Base-by-base conservation (phyloP, 176 grass and related monocot genomes). In the Raddia distichophylla region DNA sequence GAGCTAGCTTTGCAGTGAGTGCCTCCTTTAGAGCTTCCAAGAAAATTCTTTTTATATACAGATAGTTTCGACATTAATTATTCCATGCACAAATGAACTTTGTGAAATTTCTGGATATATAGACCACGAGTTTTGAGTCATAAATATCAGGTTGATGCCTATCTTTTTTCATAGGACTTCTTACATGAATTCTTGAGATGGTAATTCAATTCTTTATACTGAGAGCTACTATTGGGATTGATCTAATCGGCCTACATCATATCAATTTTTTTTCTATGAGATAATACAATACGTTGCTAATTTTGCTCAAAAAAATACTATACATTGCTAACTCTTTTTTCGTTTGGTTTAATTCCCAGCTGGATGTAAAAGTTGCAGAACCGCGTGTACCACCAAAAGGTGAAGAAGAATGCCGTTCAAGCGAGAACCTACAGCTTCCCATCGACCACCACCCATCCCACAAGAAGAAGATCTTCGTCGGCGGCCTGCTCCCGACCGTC, bases 401-500 rank as follows among this genome's bases (percentile, higher is more conserved):
- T 40, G 5, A 35, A 47, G 58, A 61, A 4, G 13, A 59, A 5
- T 7, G 10, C 10, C 10, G 2, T 34, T 18, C 8, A 37, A 37
- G 33, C 13, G 32, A 20, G 9, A 9, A 70, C 8, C 66, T 27
- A 27, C 27, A 43, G 33, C 5, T 14, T 60, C 37, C 33, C 3
- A 45, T 7, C 3, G 10, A 32, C 2, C 7, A 75, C 12, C 33
- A 6, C 12, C 6, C 18, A 54, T 57, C 20, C 20, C 13, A 46
- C 8, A 74, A 49, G 45, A 82, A 58, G n/a, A 88, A 73, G 66
- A 83, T 83, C 33, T 88, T 88, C 37, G 42, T 83, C 6, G 86
- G 80, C 60, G 80, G 80, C 11, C 73, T 88, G 64, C 57, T 67
- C 8, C 16, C 66, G 2, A 18, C 6, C 18, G 6, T 88, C 18